Evolutionary conservation across 768 basidiomycete species (phyloP), one percentile per base, ranked within the genome.

Genomic region (Boletus sp.): DNA sequence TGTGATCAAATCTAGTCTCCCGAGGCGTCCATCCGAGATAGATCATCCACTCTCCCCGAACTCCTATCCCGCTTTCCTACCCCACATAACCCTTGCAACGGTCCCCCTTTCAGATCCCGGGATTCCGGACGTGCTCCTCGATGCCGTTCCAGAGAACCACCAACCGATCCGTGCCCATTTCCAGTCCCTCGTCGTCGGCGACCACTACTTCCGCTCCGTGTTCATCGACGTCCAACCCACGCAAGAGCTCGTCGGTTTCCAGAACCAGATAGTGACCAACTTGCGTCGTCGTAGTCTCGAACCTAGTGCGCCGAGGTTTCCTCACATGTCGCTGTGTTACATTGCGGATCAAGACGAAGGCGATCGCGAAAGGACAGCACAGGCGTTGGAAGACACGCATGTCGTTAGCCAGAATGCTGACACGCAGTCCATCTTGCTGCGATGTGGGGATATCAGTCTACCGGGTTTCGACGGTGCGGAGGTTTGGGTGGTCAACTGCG

Each of bases 321-420:
- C 89, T 7, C 90, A 92, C 68, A 59, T 90, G 59, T 92, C 90
- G 36, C 62, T 92, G 56, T 85, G 81, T 64, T 92, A 92, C 66
- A 84, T 91, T 57, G 76, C 75, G 29, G 83, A 91, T 56, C 76
- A 78, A n/a, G 89, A 91, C 59, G 78, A 78, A 4, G 65, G 11
- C 18, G 80, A 86, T 69, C 81, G 89, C 44, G 72, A 74, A 20
- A 75, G 66, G 58, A 80, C 80, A 41, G 76, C 78, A 39, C 70
- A 76, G 29, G 73, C 74, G 57, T 71, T 88, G 62, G 62, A 70
- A 57, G 64, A 71, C 12, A 58, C 67, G 1, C 72, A 77, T 11
- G 68, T 68, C 41, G 71, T 83, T 36, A 5, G 54, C 56, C 42
- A 57, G 69, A 71, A 37, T 72, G 73, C 63, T 44, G 59, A 44